Evolutionary conservation across 805 yeast genomes (phyloP), one percentile per base, ranked within the genome.

Genomic region (Lipomyces starkeyi): DNA sequence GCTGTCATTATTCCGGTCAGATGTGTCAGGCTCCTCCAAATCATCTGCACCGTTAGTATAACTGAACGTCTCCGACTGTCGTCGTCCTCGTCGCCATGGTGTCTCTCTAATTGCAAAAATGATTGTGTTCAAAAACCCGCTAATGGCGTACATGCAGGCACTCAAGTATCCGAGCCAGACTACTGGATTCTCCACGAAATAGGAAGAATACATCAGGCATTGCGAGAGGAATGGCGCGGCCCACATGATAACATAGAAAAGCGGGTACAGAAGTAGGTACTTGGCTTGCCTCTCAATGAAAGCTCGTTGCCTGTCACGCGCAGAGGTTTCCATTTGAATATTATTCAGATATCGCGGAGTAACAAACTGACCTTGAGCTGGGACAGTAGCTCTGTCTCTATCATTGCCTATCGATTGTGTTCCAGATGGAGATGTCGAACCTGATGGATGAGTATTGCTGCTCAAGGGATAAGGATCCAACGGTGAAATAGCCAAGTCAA

Each of bases 161-260:
- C 89, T 86, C 64, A 89, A 79, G 62, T 86, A 84, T 62, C 85
- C 84, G 54, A 91, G 77, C 89, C 94, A 89, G 67, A 83, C 83
- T 8, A 85, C 81, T 1, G 89, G 86, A 0, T 86, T 85, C 67
- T 83, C 81, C 0, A 68, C 57, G 25, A 83, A 76, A 65, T 85
- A 87, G 72, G 83, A 80, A 52, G 81, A 80, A 72, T 84, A 80
- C 74, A 85, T 87, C 9, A 91, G 82, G 65, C 87, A 82, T 73
- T 89, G 90, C 47, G 86, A 81, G 4, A 88, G 84, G 68, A 91
- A 85, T 1, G 97, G 97, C 71, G 90, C 88, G 25, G 89, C 75
- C 98, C 98, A 93, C 59, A 92, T 78, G 34, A 90, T 82, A 66
- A 91, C 82, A 77, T 91, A 93, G 1, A 97, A 89, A 55, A 89